A percentile compares a stretch with the other conserved stretches of the same genome.
These are phyloP conservation scores for Chenopodium formosanum DNA, from an alignment of 148 eudicot genomes.

Conservation along the genomic window DNA sequence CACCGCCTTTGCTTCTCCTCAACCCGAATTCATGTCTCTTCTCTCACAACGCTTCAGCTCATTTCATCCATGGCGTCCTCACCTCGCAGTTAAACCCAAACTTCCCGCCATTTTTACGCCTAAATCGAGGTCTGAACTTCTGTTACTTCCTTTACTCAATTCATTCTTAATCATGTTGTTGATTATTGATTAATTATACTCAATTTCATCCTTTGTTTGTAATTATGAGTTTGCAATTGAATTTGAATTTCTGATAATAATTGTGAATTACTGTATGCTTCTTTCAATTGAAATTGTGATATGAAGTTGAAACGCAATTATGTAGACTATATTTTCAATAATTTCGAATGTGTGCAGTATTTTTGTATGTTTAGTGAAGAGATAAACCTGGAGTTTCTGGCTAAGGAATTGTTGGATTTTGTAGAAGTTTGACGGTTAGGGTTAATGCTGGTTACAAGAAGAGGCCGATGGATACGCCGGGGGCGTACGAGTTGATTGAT, in stretches of 20 bases:
- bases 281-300: neutral
- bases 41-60: neutral
- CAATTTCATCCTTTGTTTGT: neutral
- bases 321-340: too few relatives aligned
- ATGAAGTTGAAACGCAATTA: too few relatives aligned
- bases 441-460: constrained; percentile 37
- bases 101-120: constrained; percentile 23
- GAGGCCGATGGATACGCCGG: constrained; percentile 46
- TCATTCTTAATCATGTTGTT: neutral
- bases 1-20: constrained; percentile 4
- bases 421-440: constrained; percentile 24
- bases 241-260: too few relatives aligned
- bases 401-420: neutral
- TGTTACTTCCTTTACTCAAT: neutral
- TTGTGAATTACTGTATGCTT: too few relatives aligned
- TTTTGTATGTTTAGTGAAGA: too few relatives aligned
- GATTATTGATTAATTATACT: neutral
- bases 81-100: neutral
- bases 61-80: neutral
- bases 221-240: neutral
- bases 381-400: too few relatives aligned
- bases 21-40: constrained; percentile 1
- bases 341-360: too few relatives aligned
- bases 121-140: constrained; percentile 1
- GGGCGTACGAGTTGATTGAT: constrained; percentile 58